Percentiles rank a stretch among this genome's conserved stretches.
phyloP scores from a whole-genome alignment of 345 rosid species.

The Corchorus capsularis region DNA sequence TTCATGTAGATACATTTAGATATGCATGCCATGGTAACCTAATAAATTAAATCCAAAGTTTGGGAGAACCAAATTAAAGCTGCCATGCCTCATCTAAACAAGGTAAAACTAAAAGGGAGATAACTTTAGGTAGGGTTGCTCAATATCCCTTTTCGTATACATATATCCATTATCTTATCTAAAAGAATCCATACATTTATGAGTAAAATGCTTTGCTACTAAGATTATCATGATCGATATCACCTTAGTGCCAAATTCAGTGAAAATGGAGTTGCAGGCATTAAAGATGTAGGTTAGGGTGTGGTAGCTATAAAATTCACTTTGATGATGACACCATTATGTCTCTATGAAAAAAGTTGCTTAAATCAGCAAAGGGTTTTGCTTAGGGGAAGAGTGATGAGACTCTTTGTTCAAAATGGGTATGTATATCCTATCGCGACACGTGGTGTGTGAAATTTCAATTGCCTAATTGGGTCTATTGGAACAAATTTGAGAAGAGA shows the following conservation, averaged over 20 bases:
- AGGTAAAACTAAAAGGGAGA: neutral
- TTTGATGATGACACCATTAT: constrained; percentile 6
- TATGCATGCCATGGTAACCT: no score
- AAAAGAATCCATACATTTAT: neutral
- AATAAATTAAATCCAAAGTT: no score
- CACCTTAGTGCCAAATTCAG: neutral
- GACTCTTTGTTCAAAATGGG: neutral
- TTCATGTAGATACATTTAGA: no score
- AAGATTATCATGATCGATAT: neutral
- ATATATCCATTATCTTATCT: neutral
- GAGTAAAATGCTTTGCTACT: neutral
- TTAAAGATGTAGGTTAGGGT: neutral
- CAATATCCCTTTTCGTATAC: neutral
- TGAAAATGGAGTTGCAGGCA: neutral
- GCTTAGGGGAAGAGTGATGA: neutral
- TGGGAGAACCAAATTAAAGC: no score
- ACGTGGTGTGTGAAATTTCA: no score
- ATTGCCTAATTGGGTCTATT: neutral
- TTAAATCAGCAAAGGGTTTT: neutral
- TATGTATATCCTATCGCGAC: neutral
- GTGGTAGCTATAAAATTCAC: neutral
- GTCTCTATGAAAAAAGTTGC: neutral
- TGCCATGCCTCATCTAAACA: neutral
- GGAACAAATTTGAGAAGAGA: neutral
- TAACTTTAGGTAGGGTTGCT: neutral